Base-by-base conservation (phyloP, 805 yeast genomes). In the Sugiyamaella valdiviana region DNA sequence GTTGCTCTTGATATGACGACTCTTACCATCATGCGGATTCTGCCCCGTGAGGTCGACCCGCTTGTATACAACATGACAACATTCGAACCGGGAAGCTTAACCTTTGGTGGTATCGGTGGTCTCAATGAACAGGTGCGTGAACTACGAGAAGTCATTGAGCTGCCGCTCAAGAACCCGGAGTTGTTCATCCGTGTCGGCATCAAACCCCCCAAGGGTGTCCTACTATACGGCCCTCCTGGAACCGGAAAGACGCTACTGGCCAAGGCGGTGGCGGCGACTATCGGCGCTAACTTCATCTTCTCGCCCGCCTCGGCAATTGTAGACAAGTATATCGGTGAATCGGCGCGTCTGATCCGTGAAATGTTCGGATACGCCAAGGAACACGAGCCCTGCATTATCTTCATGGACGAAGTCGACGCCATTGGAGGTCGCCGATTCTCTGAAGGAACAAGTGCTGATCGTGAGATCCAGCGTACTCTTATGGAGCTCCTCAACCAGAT, bases 281-380 rank as follows among this genome's bases (percentile, higher is more conserved):
- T 93, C 62, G 98, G 98, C 48, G 97, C 97, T 35, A 91, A 91
- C 69, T 91, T 91, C 72, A 91, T 91, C 54, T 93, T 93, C 62
- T 85, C 95, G n/a, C 98, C 98, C 10, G 97, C 98, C 0, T 85
- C 96, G 10, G 98, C 96, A 42, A 91, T 91, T 64, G 99, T 91
- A 45, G 99, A 91, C 70, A 91, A 91, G 69, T 91, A 93, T 70
- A 91, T 91, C 63, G 99, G 99, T 63, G 99, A 91, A 68, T 85
- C 95, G 17, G 98, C 99, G 0, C 80, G 99, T 63, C 77, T 91
- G 64, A 88, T 91, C 57, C 81, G 99, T 72, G 99, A 91, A 66
- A 93, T 91, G 98, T 91, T 91, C 70, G 84, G 95, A 45, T 93
- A 91, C 70, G 99, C 98, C 38, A 89, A 82, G 65, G 99, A 91